phyloP scores from a whole-genome alignment of 2,329 filamentous ascomycete genomes.

The Hypoxylon sp. region DNA sequence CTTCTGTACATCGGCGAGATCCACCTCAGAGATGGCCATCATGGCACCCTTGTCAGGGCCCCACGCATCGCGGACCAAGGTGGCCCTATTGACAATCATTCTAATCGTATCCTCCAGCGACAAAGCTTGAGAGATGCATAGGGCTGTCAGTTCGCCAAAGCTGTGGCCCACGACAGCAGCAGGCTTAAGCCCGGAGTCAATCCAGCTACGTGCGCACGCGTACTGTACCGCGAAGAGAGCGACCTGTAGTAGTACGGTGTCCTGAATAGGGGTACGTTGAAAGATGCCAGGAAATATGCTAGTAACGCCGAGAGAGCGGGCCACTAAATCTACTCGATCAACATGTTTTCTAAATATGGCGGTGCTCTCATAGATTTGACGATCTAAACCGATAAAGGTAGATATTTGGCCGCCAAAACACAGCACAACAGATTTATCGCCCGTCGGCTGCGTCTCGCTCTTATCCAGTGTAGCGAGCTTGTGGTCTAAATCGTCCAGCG shows the following conservation, averaged over 20 bases:
- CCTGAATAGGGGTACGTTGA: constrained; percentile 41
- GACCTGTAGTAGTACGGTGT: constrained; percentile 56
- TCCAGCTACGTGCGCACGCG: constrained; percentile 55
- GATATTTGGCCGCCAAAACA: constrained; percentile 56
- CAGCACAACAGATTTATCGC: constrained; percentile 52
- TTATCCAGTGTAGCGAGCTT: constrained; percentile 6
- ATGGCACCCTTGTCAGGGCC: constrained; percentile 56
- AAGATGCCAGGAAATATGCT: constrained; percentile 56
- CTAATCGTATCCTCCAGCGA: constrained; percentile 53
- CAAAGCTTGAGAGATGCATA: constrained; percentile 56
- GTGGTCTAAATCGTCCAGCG: constrained; percentile 6
- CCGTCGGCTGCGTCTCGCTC: constrained; percentile 28
- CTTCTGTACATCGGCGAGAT: constrained; percentile 5
- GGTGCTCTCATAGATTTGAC: constrained; percentile 18
- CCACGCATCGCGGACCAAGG: constrained; percentile 53
- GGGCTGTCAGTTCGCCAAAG: constrained; percentile 60
- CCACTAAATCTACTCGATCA: constrained; percentile 34
- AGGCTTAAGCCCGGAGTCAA: constrained; percentile 54
- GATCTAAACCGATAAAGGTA: constrained; percentile 51
- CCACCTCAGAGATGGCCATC: constrained; percentile 52
- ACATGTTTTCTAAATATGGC: constrained; percentile 34
- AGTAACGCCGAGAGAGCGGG: constrained; percentile 36
- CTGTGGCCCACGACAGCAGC: constrained; percentile 58
- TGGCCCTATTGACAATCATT: constrained; percentile 51
- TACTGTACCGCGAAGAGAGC: constrained; percentile 59